phyloP scores from a whole-genome alignment of 2,329 filamentous ascomycete genomes.

The Trichoderma oligosporum region DNA sequence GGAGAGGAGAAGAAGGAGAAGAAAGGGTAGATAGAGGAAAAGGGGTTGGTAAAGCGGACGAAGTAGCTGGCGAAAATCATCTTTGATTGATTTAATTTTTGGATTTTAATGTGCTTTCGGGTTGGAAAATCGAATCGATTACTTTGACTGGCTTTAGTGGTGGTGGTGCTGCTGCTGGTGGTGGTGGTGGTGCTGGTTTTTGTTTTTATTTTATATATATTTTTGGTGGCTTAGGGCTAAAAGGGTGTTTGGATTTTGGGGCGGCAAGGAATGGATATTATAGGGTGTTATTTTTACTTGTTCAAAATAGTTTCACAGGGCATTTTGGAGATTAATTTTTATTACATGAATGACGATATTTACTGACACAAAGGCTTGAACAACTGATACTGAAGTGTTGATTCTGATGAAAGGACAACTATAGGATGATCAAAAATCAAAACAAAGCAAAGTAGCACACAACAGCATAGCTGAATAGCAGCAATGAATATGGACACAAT shows the following conservation, averaged over 20 bases:
- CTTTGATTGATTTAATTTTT: not conserved
- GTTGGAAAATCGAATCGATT: no score
- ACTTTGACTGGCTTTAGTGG: not conserved
- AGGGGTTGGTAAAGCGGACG: not conserved
- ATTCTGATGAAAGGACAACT: no score
- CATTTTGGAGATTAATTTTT: not conserved
- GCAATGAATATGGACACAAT: not conserved
- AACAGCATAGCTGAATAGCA: not conserved
- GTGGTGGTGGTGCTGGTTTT: no score
- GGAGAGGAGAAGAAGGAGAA: not conserved
- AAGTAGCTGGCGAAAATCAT: not conserved
- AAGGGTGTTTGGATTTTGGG: not conserved
- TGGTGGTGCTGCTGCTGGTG: no score
- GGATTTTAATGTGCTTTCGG: not conserved
- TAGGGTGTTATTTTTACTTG: rapidly evolving
- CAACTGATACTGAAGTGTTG: not conserved
- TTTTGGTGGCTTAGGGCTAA: not conserved
- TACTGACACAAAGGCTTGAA: not conserved
- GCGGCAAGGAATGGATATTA: no score
- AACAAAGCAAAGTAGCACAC: not conserved
- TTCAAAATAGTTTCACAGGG: no score
- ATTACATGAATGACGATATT: no score
- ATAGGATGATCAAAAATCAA: not conserved
- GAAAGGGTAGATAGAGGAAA: not conserved
- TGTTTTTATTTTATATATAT: no score